Evolutionary conservation across 169 alveolate genomes (phyloP), one percentile per base, ranked within the genome.

Genomic region (Theileria parva): DNA sequence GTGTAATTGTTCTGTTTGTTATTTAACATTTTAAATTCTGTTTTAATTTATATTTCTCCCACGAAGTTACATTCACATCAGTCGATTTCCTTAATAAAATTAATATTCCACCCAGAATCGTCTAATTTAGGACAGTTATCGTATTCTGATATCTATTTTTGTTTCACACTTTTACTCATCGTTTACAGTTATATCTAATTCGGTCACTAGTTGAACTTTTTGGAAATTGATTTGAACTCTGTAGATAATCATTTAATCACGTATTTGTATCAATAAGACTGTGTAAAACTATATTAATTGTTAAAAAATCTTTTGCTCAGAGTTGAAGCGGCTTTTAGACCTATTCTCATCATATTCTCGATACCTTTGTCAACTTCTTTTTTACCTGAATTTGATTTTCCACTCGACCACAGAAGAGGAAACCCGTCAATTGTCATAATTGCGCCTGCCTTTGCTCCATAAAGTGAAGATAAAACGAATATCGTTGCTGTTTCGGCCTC

Each of bases 61-160:
- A 12, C 12, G 7, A 37, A 11, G 4, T 3, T 8, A 0, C n/a
- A 34, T 19, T 13, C 37, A 12, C 13, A 6, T 68, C 32, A 0
- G 9, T 5, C 21, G 4, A 55, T 15, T 55, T 55, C 27, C 12
- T 55, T 55, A 55, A 55, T 55, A 55, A 55, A 11, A 55, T 15
- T 17, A 55, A 55, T 17, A 55, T 55, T 6, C 64, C 64, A 5
- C 30, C 21, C 7, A 77, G 78, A 77, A 30, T 17, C 69, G 78
- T 60, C 27, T 75, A 28, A 9, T 59, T 66, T 78, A 77, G 25
- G n/a, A 68, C 71, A 9, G 86, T 77, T 63, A 39, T 77, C 72
- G 55, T 77, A 9, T 77, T 75, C 72, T 77, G 86, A 0, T 68
- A 77, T 70, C 32, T 23, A 59, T 53, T 32, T 12, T 76, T 77